Evolutionary conservation across 257 asterid genomes (phyloP).

Genomic region (Capsicum rhomboideum): DNA sequence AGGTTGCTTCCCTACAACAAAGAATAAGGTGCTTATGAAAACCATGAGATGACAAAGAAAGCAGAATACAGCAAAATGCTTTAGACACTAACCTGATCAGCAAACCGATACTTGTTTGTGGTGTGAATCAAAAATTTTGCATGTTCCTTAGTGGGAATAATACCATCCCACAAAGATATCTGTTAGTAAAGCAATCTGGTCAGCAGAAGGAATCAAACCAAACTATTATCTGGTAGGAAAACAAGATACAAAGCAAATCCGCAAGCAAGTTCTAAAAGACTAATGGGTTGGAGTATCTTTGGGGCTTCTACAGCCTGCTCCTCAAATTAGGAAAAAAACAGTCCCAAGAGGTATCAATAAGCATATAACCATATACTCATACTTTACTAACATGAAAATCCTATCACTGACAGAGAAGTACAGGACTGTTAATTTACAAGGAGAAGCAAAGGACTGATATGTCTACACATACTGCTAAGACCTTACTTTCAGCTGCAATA

Average conservation of each 20-base stretch:
- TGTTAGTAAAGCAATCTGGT: constrained; percentile 16
- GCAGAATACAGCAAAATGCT: neutral
- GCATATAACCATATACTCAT: neutral
- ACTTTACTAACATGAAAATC: neutral
- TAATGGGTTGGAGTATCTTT: neutral
- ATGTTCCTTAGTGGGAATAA: constrained; percentile 69
- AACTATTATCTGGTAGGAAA: neutral
- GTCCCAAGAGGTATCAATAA: neutral
- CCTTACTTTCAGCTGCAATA: neutral
- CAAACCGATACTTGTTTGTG: constrained; percentile 74
- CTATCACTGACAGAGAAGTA: neutral
- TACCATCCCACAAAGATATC: constrained; percentile 93
- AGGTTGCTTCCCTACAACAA: constrained; percentile 77
- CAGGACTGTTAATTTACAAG: neutral
- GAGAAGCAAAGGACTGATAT: neutral
- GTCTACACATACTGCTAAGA: neutral
- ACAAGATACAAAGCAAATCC: neutral
- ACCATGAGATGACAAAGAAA: neutral
- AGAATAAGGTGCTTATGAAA: neutral
- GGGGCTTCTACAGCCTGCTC: neutral
- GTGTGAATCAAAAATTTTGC: constrained; percentile 73
- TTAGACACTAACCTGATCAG: constrained; percentile 51
- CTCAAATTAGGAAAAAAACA: neutral
- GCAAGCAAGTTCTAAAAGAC: neutral
- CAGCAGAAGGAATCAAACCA: neutral